Base-by-base conservation (phyloP, 2,329 filamentous ascomycete species). In the Microdochium bolleyi region DNA sequence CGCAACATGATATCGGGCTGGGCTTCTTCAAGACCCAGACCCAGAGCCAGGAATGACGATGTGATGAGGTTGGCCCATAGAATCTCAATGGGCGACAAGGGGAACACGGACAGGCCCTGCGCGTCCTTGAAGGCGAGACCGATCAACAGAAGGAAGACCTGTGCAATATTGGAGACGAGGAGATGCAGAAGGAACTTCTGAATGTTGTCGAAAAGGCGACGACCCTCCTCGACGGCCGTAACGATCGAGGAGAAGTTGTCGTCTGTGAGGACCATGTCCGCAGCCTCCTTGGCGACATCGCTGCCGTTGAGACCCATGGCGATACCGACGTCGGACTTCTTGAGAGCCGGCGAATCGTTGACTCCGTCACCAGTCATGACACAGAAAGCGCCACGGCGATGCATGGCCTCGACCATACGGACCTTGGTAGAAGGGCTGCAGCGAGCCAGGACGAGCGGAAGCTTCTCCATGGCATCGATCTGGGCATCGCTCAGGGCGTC, bases 201-300 rank as follows among this genome's bases (percentile, higher is more conserved):
- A 55, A 89, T 87, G 57, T 88, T 88, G 71, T 88, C 84, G 58
- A 87, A 85, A 51, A 88, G 74, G 37, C 85, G 74, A 44, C 85
- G 79, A 13, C 85, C 85, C 67, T 88, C 84, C 63, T 85, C 80
- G 48, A 89, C 83, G 32, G 82, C 85, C n/a, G 82, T 84, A 41
- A 88, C 77, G 52, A 88, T 89, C 25, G 86, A 90, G 11, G 89
- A 88, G 64, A 95, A 95, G 70, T 95, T 92, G 67, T 94, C 89
- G 64, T 94, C 89, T 0, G 88, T 91, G 41, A 95, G 74, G 34
- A 95, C 88, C 78, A 95, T 94, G 63, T 95, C 89, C 1, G 88
- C 87, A 2, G 89, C 89, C 68, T 94, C 85, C 62, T 88, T 89
- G 56, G 86, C 85, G 10, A 89, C 85, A 62, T 89, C 86, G 48